Evolutionary conservation across 768 basidiomycete species (phyloP).

Genomic region (Macrolepiota dolichaula): DNA sequence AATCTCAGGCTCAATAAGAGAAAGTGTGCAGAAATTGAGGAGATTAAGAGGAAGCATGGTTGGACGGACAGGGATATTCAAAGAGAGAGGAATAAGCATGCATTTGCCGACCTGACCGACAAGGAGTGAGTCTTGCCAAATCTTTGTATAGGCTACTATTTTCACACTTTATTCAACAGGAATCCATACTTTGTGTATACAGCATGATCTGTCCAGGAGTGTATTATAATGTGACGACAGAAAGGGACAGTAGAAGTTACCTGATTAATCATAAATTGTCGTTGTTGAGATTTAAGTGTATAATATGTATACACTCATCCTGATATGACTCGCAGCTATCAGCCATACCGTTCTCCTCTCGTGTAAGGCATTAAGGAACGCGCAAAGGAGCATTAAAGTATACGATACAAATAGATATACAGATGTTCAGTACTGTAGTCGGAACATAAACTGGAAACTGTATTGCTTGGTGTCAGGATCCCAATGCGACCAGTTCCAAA

Average conservation of each 20-base stretch:
- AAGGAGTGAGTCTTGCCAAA: constrained; percentile 42
- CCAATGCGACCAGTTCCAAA: constrained; percentile 99
- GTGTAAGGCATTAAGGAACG: too few species aligned
- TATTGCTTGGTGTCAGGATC: constrained; percentile 99
- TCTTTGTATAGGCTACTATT: not conserved
- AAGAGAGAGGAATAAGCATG: constrained; percentile 54
- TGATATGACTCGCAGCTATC: too few species aligned
- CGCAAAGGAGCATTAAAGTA: constrained; percentile 10
- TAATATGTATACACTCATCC: too few species aligned
- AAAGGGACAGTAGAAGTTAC: too few species aligned
- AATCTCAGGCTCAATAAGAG: constrained; percentile 51
- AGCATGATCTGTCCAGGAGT: constrained; percentile 8
- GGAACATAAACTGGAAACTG: constrained; percentile 97
- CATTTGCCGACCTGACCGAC: constrained; percentile 63
- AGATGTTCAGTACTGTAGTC: constrained; percentile 40
- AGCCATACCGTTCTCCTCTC: too few species aligned
- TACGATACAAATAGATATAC: constrained; percentile 1
- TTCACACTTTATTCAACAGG: not conserved
- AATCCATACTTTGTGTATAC: constrained; percentile 13
- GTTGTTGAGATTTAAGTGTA: too few species aligned
- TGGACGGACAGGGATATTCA: constrained; percentile 60
- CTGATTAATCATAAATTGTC: too few species aligned
- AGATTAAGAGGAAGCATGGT: constrained; percentile 40
- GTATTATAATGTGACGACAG: not conserved
- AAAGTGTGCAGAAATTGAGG: constrained; percentile 38